Conservation (phyloP, 129 eudicot species). For the Tagetes erecta region DNA sequence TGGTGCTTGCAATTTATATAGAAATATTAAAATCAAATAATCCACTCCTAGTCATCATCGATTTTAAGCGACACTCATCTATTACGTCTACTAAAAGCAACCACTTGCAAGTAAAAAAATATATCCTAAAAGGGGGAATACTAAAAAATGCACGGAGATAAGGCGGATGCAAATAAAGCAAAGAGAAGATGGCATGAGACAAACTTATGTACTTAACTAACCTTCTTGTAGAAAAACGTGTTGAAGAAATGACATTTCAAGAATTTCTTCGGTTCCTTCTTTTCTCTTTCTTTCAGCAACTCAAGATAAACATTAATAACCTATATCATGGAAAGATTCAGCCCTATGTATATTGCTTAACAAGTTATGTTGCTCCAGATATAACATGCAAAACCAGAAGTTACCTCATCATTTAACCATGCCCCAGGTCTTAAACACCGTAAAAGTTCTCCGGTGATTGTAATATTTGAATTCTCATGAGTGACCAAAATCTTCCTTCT, state of each 20-base stretch:
- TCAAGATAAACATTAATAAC: conserved; percentile 89
- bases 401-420: conserved; percentile 98
- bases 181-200: conserved; percentile 3
- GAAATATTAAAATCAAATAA: background rate
- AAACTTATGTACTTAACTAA: conserved; percentile 33
- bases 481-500: conserved; percentile 79
- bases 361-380: background rate
- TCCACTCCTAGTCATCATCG: conserved; percentile 6
- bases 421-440: conserved; percentile 76
- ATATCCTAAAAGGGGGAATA: background rate
- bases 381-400: background rate
- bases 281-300: conserved; percentile 92
- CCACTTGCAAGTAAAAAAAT: background rate
- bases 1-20: background rate
- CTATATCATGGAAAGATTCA: conserved; percentile 40
- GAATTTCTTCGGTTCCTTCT: conserved; percentile 73
- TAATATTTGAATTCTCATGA: conserved; percentile 77
- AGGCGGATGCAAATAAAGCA: conserved; percentile 8
- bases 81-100: background rate
- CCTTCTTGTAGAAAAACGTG: conserved; percentile 98
- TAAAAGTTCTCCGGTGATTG: conserved; percentile 68
- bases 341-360: conserved; percentile 20
- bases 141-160: background rate
- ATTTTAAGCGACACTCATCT: conserved; percentile 1
- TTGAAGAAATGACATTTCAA: conserved; percentile 92